A percentile compares a stretch with the other conserved stretches of the same genome.
Evolutionary conservation across 2,329 filamentous ascomycete species (phyloP).

Genomic region (Apiospora hydei): DNA sequence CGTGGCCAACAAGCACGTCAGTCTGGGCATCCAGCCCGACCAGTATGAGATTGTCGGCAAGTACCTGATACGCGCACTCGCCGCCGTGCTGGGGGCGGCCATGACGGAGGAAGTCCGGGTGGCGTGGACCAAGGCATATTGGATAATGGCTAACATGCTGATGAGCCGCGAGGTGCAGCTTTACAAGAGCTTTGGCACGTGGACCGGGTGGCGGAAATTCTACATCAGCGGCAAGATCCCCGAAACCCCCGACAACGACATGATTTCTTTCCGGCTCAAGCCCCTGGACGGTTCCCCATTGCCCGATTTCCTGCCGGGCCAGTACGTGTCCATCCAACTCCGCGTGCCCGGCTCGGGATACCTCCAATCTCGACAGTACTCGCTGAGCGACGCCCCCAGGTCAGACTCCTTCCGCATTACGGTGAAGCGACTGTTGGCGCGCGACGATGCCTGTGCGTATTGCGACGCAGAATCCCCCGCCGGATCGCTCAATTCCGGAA

Average conservation of each 20-base stretch:
- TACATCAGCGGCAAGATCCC: conserved; percentile 68
- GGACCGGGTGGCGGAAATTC: conserved; percentile 74
- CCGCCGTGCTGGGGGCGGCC: conserved; percentile 68
- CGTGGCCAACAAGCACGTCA: conserved; percentile 76
- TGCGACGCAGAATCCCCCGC: conserved; percentile 10
- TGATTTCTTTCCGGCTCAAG: conserved; percentile 74
- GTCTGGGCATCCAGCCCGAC: conserved; percentile 70
- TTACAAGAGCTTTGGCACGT: conserved; percentile 66
- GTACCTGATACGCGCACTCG: conserved; percentile 73
- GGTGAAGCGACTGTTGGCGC: conserved; percentile 70
- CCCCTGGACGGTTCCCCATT: conserved; percentile 68
- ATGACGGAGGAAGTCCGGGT: conserved; percentile 70
- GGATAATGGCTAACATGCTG: conserved; percentile 76
- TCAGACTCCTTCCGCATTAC: conserved; percentile 73
- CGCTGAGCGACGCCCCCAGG: conserved; percentile 70
- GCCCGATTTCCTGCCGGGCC: conserved; percentile 71
- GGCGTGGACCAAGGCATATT: conserved; percentile 77
- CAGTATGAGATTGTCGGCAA: conserved; percentile 76
- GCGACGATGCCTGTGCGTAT: conserved; percentile 44
- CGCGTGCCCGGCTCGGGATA: conserved; percentile 61
- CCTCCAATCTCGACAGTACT: conserved; percentile 75
- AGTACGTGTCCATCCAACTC: conserved; percentile 73
- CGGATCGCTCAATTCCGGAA: conserved; percentile 11
- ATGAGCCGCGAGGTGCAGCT: conserved; percentile 70
- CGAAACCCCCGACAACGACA: conserved; percentile 66